Percentiles rank a stretch among this genome's conserved stretches.
These are phyloP conservation scores for Omphalea diandra DNA, from an alignment of 441 rosid genomes.

Conservation along the genomic window DNA sequence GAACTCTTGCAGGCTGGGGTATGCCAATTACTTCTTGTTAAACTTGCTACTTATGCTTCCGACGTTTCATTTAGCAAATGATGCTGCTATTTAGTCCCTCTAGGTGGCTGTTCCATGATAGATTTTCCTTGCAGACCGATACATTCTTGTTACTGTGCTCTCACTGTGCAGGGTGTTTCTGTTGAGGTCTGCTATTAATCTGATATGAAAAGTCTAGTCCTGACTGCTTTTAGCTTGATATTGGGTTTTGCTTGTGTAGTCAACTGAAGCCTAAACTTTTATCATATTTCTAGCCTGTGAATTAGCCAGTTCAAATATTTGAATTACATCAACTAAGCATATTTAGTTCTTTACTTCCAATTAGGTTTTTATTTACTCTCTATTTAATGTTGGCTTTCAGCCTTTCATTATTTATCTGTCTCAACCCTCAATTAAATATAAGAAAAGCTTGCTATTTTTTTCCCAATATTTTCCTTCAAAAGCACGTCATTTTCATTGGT, in stretches of 20 bases:
- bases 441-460: neutral
- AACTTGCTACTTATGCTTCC: neutral
- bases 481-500: neutral
- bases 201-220: neutral
- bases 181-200: neutral
- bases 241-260: neutral
- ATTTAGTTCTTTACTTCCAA: neutral
- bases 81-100: neutral
- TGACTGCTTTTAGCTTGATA: neutral
- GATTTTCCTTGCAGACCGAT: neutral
- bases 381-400: neutral
- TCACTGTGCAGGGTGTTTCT: constrained; percentile 6
- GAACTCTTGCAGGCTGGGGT: constrained; percentile 47
- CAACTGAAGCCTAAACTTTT: neutral
- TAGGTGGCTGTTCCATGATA: neutral
- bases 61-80: neutral
- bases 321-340: neutral
- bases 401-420: no score
- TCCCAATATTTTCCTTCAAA: neutral
- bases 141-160: neutral
- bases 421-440: no score
- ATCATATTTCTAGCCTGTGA: neutral
- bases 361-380: neutral
- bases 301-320: neutral
- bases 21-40: constrained; percentile 19